A percentile compares a stretch with the other conserved stretches of the same genome.
Evolutionary conservation across 169 alveolate genomes (phyloP).

Genomic region (Babesia bigemina): DNA sequence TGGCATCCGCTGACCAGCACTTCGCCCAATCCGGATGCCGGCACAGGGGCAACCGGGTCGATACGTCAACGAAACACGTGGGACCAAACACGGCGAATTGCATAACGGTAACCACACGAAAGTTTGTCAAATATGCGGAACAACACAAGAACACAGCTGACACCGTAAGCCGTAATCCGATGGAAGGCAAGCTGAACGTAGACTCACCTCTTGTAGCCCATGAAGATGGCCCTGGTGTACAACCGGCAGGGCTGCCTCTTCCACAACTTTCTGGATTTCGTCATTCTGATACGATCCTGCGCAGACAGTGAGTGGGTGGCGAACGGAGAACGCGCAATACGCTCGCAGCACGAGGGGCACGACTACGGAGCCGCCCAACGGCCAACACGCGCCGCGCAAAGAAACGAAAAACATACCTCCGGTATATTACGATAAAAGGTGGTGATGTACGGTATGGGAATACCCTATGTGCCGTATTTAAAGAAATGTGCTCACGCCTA

Average conservation of each 20-base stretch:
- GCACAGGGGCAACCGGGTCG: too few species aligned
- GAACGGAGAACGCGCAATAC: background rate
- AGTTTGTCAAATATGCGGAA: too few species aligned
- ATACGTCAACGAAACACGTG: too few species aligned
- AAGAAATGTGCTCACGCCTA: background rate
- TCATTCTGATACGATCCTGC: slow-evolving; percentile 34
- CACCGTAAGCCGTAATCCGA: too few species aligned
- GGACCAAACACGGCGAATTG: too few species aligned
- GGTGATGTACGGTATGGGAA: slow-evolving; percentile 3
- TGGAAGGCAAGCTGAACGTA: background rate
- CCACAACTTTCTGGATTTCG: slow-evolving; percentile 40
- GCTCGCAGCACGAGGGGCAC: background rate
- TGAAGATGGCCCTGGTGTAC: slow-evolving; percentile 87
- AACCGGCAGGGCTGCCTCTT: slow-evolving; percentile 88
- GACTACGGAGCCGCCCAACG: background rate
- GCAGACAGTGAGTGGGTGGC: background rate
- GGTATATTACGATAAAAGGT: slow-evolving; percentile 11
- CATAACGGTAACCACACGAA: too few species aligned
- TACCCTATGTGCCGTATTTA: background rate
- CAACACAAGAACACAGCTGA: too few species aligned
- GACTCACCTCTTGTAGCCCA: slow-evolving; percentile 89
- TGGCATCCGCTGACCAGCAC: too few species aligned
- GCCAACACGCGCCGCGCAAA: background rate
- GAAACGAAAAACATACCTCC: slow-evolving; percentile 14
- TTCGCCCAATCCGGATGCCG: too few species aligned